Base-by-base conservation (phyloP, 345 rosid species). In the Fremontodendron californicum region DNA sequence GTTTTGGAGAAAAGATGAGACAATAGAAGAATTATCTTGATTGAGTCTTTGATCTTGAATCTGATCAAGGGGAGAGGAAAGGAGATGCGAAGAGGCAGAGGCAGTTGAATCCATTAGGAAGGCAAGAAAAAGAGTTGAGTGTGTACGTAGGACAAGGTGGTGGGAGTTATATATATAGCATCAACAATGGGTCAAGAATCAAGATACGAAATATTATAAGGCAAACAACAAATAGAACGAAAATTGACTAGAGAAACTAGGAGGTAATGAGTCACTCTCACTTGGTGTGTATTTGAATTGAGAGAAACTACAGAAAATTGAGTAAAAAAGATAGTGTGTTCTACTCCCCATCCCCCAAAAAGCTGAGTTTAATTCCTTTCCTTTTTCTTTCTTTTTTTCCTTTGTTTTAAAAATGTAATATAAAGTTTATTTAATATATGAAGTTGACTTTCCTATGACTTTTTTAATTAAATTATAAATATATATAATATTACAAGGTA, bases 1-100 rank as follows among this genome's bases (percentile, higher is more conserved):
- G 29, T 55, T 78, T 35, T 83, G 71, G 19, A 71, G 46, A 31
- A 75, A n/a, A 21, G 86, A 82, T 43, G 86, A 73, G 23, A 79
- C 78, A 55, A 71, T 29, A 18, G 37, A 70, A 48, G 73, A 46
- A 27, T 5, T n/a, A 42, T 27, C 3, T 46, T 27, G 74, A 51
- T 48, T 49, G 15, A 18, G 74, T 48, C 39, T 69, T 46, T 78
- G 77, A 25, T 23, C 31, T 31, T 79, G 55, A 18, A 71, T 72
- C 51, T 60, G n/a, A n/a, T n/a, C 40, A 12, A 73, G 31, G 12
- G 73, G 55, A 68, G 84, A 48, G 4, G 82, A 71, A 3, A 46
- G 51, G 37, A 64, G 61, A 73, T 45, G 12, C n/a, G n/a, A 0
- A 13, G 55, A 45, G 18, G 35, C 35, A 12, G 51, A 43, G 39